Percentiles rank a stretch among this genome's conserved stretches.
Conservation (phyloP, 306 rosid genomes). For the Astragalus glycyphyllos region DNA sequence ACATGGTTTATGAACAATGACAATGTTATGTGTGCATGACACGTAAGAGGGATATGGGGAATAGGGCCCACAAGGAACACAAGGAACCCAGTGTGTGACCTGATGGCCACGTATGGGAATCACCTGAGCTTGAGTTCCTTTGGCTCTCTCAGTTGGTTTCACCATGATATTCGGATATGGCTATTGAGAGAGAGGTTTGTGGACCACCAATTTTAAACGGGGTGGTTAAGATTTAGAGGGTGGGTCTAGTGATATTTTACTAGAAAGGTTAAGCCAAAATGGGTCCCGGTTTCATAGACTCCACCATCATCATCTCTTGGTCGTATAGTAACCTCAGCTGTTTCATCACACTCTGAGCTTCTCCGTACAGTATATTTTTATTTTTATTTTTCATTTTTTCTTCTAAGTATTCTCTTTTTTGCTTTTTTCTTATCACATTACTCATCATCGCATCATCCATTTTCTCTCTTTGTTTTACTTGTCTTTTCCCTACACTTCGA, state of each 20-base stretch:
- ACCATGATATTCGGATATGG: neutral
- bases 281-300: slow-evolving; percentile 47
- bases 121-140: slow-evolving; percentile 35
- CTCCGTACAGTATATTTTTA: slow-evolving; percentile 31
- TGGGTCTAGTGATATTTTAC: slow-evolving; percentile 57
- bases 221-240: slow-evolving; percentile 66
- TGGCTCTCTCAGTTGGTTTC: neutral
- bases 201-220: slow-evolving; percentile 50
- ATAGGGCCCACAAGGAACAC: slow-evolving; percentile 43
- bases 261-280: slow-evolving; percentile 32
- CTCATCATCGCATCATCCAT: neutral
- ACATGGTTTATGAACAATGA: neutral
- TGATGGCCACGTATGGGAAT: slow-evolving; percentile 37
- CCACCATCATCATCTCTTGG: slow-evolving; percentile 22
- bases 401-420: no score
- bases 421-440: no score
- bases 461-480: neutral
- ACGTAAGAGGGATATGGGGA: slow-evolving; percentile 41
- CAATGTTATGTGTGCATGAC: slow-evolving; percentile 21
- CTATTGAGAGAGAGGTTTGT: neutral
- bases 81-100: slow-evolving; percentile 16
- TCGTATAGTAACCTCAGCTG: slow-evolving; percentile 45
- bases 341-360: slow-evolving; percentile 29
- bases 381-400: neutral
- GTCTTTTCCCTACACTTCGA: neutral